These are phyloP conservation scores for Sporisorium iseilematis-ciliati DNA, from an alignment of 1,284 basidiomycete species.

Conservation along the genomic window DNA sequence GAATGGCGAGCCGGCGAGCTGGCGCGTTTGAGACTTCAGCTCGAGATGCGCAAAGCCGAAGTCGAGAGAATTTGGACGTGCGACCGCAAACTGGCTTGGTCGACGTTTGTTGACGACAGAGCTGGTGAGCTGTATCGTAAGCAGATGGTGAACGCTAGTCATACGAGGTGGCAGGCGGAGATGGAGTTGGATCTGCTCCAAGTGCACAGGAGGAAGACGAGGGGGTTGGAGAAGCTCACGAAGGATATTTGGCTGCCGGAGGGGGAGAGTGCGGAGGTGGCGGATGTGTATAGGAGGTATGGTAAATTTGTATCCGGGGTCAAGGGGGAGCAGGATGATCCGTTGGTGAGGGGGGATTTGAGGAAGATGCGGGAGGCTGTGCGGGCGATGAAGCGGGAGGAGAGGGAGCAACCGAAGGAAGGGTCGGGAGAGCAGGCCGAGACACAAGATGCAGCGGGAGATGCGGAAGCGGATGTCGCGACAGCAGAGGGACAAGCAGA, in stretches of 20 bases:
- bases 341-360: constrained; percentile 32
- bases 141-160: constrained; percentile 17
- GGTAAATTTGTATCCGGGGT: constrained; percentile 30
- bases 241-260: constrained; percentile 21
- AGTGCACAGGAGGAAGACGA: constrained; percentile 34
- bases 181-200: constrained; percentile 42
- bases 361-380: constrained; percentile 32
- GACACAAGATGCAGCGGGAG: not conserved
- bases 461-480: not conserved
- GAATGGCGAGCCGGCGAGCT: constrained; percentile 46
- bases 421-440: not conserved
- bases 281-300: constrained; percentile 21
- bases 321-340: constrained; percentile 21
- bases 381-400: constrained; percentile 12
- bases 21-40: constrained; percentile 33
- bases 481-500: not conserved
- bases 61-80: constrained; percentile 45
- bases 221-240: constrained; percentile 24
- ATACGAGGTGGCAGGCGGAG: constrained; percentile 38
- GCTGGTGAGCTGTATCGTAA: constrained; percentile 32
- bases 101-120: constrained; percentile 28
- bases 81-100: constrained; percentile 49
- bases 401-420: not conserved
- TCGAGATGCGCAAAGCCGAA: constrained; percentile 46
- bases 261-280: constrained; percentile 1